Base-by-base conservation (phyloP, 2,329 filamentous ascomycete species). In the Rugonectria rugulosa region DNA sequence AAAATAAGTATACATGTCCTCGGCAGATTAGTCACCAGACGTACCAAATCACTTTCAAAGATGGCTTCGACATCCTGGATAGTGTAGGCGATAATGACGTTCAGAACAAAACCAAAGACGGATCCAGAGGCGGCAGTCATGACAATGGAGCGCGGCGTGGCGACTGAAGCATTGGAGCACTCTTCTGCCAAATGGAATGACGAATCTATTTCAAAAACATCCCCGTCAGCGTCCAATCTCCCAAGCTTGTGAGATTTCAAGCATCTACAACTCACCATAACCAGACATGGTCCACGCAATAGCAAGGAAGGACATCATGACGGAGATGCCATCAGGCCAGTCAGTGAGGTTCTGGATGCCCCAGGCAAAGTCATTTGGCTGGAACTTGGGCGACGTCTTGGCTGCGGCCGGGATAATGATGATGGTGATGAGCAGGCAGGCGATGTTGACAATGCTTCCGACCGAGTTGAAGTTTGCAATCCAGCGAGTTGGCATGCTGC, bases 271-370 rank as follows among this genome's bases (percentile, higher is more conserved):
- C 37, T 19, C 23, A 57, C 54, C 54, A 42, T 57, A 57, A n/a
- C 54, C 54, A 12, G 54, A 57, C 54, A 57, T 57, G 10, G 54
- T 57, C 54, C 54, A 57, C 3, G 54, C 53, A 10, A 57, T 57
- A 17, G 54, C 49, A 14, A 57, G 54, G 17, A 57, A 57, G 5
- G 54, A 57, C 54, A 57, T 57, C 32, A 57, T 27, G 15, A 57
- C 50, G 4, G 54, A 37, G 3, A 53, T n/a, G 10, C 54, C 54
- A 40, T 57, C 54, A n/a, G 54, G 54, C 49, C 49, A 57, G 12
- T 57, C 54, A 5, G 54, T 57, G 5, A 53, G n/a, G 14, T 57
- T 57, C 11, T 57, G n/a, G 6, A 57, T 49, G 1, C 49, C 24
- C 54, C 54, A 57, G 3, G 54, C 54, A 29, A 57, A 57, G 0